Base-by-base conservation (phyloP, 2,329 filamentous ascomycete species). In the Neocatenulostroma microsporum region DNA sequence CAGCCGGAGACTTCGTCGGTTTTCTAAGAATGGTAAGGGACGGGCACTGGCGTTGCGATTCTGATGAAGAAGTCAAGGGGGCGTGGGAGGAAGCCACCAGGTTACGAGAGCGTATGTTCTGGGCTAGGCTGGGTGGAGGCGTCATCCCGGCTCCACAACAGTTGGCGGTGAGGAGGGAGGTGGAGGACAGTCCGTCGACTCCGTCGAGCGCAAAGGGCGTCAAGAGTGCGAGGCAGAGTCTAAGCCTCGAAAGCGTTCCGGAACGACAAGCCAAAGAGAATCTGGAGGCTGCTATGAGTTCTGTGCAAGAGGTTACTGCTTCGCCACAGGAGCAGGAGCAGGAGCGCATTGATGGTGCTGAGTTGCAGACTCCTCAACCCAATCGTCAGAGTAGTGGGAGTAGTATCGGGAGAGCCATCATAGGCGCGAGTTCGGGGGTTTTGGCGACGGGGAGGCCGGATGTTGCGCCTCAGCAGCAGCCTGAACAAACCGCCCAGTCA, bases 11-110 rank as follows among this genome's bases (percentile, higher is more conserved):
- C 52, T 93, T 95, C 49, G 73, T 95, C 20, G 85, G 86, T 1
- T 96, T 96, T 56, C 62, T 98, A 37, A 76, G 89, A 30, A 85
- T 96, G 63, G 75, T 96, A 40, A 85, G 89, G 49, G 89, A 95
- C 51, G 91, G 91, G 2, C 83, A 94, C 53, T 91, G 91, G 79
- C 78, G 84, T 34, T 80, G 82, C 10, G 84, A 88, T 30, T 84
- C 83, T 39, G 76, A 82, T 25, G 85, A 91, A 33, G 84, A 87
- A 21, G 85, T 93, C 21, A 85, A 83, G 55, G 76, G 78, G 19
- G 86, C 87, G 0, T 98, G 91, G 91, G 89, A 96, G 57, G 91
- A 98, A 66, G 86, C 86, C 39, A 83, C 95, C 9, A 77, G 82
- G 20, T 63, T 96, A 31, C 74, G 91, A 34, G 91, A 98, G 60